A percentile compares a stretch with the other conserved stretches of the same genome.
Evolutionary conservation across 257 asterid genomes (phyloP).

Genomic region (Nicotiana tabacum): DNA sequence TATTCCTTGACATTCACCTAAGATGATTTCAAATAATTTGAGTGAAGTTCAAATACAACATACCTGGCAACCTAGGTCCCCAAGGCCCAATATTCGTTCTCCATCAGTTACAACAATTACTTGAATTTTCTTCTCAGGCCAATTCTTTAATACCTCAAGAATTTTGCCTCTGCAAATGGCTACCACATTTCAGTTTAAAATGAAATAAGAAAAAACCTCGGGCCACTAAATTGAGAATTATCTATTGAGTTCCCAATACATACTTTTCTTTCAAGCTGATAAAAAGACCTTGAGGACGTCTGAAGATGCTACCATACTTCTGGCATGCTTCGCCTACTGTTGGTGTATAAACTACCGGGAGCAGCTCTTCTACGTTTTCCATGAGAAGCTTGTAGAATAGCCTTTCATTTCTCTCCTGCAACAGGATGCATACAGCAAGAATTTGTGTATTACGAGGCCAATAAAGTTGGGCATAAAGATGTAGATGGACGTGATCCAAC

Average conservation of each 20-base stretch:
- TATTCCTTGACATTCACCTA: background rate
- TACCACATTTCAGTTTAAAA: constrained; percentile 17
- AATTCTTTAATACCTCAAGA: constrained; percentile 89
- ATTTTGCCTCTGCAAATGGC: constrained; percentile 69
- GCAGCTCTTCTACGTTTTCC: constrained; percentile 91
- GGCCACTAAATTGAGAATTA: background rate
- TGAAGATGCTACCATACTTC: constrained; percentile 87
- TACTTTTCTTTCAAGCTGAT: constrained; percentile 96
- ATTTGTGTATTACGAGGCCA: background rate
- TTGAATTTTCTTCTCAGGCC: constrained; percentile 97
- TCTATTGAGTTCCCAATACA: constrained; percentile 9
- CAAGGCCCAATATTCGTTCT: constrained; percentile 96
- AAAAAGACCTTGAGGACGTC: constrained; percentile 98
- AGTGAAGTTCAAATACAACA: background rate
- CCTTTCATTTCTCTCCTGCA: constrained; percentile 87
- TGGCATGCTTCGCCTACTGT: constrained; percentile 99
- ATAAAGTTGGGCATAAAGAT: background rate
- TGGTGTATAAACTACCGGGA: constrained; percentile 96
- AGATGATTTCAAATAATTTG: background rate
- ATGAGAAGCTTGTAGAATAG: constrained; percentile 92
- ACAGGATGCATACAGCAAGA: background rate
- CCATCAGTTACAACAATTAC: constrained; percentile 97
- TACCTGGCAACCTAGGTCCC: constrained; percentile 99
- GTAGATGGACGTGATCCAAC: background rate
- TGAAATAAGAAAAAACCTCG: background rate